Conservation (phyloP, 2,329 filamentous ascomycete genomes). For the Aspergillus awamori region DNA sequence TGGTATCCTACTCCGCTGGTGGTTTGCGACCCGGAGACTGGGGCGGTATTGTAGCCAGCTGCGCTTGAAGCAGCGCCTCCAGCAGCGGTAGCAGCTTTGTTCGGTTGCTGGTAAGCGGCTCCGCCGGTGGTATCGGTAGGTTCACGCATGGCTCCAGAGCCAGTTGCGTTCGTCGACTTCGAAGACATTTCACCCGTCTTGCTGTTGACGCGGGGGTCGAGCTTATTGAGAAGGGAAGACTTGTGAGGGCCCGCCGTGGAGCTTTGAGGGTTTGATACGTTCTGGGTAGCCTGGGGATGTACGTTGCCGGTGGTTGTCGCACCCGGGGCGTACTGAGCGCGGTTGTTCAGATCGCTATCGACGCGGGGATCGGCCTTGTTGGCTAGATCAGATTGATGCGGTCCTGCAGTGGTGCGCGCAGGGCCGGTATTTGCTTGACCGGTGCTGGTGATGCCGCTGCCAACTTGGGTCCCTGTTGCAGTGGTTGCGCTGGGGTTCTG, state of each 20-base stretch:
- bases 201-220: constrained; percentile 33
- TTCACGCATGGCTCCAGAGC: constrained; percentile 13
- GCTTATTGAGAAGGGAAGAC: constrained; percentile 29
- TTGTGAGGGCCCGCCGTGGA: constrained; percentile 24
- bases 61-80: constrained; percentile 26
- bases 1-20: constrained; percentile 15
- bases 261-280: constrained; percentile 2
- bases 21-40: neutral
- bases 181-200: constrained; percentile 23
- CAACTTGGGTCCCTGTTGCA: constrained; percentile 16
- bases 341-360: constrained; percentile 20
- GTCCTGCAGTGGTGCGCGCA: constrained; percentile 21
- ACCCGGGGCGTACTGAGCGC: constrained; percentile 25
- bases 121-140: constrained; percentile 8
- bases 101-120: constrained; percentile 17
- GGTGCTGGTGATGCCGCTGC: constrained; percentile 13
- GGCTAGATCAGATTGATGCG: constrained; percentile 23
- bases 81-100: constrained; percentile 22
- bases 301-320: constrained; percentile 18
- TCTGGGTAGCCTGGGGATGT: constrained; percentile 14
- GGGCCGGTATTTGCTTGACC: constrained; percentile 17
- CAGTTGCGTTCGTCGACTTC: constrained; percentile 22
- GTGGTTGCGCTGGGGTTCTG: constrained; percentile 18
- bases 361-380: constrained; percentile 45
- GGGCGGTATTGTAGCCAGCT: constrained; percentile 25